Conservation (phyloP, 2,329 filamentous ascomycete species). For the Ophiocordyceps unilateralis region DNA sequence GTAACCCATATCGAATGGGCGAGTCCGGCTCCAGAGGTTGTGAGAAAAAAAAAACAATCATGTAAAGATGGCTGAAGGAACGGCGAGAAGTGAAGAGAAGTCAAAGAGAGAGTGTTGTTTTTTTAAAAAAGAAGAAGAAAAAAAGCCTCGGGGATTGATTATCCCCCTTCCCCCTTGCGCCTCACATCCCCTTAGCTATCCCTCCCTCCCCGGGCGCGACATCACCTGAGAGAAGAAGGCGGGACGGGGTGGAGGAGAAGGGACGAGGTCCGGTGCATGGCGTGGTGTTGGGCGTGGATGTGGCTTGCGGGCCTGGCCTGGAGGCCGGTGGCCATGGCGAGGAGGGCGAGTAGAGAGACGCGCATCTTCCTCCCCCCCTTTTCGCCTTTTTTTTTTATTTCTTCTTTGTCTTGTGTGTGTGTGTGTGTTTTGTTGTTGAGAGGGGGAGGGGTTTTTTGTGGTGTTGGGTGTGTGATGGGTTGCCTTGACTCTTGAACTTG, state of each 20-base stretch:
- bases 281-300: slow-evolving; percentile 3
- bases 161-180: not conserved
- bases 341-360: slow-evolving; percentile 6
- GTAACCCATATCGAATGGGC: too few species aligned
- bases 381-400: not conserved
- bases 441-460: too few species aligned
- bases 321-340: slow-evolving; percentile 8
- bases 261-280: slow-evolving; percentile 1
- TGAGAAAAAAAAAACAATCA: too few species aligned
- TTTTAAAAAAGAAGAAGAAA: too few species aligned
- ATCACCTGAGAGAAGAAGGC: not conserved
- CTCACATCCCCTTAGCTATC: not conserved
- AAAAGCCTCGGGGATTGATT: too few species aligned
- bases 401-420: not conserved
- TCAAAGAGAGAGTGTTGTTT: not conserved
- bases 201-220: not conserved
- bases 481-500: too few species aligned
- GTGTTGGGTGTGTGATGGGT: too few species aligned
- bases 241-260: not conserved
- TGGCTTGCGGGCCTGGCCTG: slow-evolving; percentile 10
- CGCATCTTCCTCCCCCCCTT: slow-evolving; percentile 2
- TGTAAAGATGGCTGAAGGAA: too few species aligned
- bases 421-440: too few species aligned
- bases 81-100: too few species aligned
- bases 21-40: too few species aligned